Percentiles rank a stretch among this genome's conserved stretches.
These are phyloP conservation scores for Rubia balearica DNA, from an alignment of 305 asterid genomes.

Conservation along the genomic window DNA sequence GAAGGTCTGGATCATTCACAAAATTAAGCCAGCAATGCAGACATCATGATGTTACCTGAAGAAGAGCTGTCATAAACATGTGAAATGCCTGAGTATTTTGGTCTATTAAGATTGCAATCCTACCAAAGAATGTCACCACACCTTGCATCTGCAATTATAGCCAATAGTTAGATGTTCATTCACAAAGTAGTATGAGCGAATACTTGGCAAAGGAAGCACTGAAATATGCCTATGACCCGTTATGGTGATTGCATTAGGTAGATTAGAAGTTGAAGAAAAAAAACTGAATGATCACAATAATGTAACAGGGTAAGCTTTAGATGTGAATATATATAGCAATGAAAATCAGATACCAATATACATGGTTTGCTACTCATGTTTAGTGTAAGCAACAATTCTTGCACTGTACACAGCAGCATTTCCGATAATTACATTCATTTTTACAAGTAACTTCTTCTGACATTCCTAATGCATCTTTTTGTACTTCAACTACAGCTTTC, in stretches of 20 bases:
- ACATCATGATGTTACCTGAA: slow-evolving; percentile 51
- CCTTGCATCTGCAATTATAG: slow-evolving; percentile 70
- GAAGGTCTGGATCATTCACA: neutral
- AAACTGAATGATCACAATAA: neutral
- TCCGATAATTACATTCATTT: neutral
- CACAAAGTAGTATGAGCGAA: neutral
- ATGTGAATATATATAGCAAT: neutral
- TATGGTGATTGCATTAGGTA: neutral
- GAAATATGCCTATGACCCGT: neutral
- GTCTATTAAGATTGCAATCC: slow-evolving; percentile 82
- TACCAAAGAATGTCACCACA: slow-evolving; percentile 81
- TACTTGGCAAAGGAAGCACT: neutral
- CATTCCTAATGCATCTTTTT: neutral
- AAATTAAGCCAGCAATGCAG: neutral
- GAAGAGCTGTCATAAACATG: slow-evolving; percentile 89
- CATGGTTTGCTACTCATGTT: neutral
- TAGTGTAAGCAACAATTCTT: neutral
- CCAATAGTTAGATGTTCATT: neutral
- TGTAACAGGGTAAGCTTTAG: neutral
- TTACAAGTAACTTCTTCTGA: neutral
- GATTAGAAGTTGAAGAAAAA: neutral
- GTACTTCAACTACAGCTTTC: neutral
- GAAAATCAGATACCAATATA: neutral
- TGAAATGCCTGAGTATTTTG: slow-evolving; percentile 98
- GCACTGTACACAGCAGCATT: neutral